phyloP scores from a whole-genome alignment of 1,139 yeast genomes.

The Pichia norvegensis region DNA sequence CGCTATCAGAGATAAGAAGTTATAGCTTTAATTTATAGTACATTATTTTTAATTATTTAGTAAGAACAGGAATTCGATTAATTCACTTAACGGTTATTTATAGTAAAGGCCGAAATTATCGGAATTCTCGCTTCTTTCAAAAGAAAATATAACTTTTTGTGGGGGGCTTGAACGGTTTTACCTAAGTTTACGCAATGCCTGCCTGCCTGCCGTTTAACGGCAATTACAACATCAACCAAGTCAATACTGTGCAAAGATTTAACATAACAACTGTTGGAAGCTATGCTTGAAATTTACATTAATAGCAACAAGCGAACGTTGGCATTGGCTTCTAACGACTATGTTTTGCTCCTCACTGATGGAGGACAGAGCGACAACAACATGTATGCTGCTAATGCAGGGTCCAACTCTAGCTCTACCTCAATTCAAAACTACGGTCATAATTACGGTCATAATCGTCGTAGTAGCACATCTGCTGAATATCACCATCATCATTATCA shows the following conservation, averaged over 20 bases:
- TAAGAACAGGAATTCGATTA: too few species aligned
- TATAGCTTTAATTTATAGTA: not conserved
- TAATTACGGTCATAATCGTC: conserved; percentile 1
- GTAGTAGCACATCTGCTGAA: not conserved
- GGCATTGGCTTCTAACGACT: conserved; percentile 41
- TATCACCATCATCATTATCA: conserved; percentile 10
- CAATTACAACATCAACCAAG: too few species aligned
- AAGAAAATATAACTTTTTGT: too few species aligned
- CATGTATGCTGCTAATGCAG: not conserved
- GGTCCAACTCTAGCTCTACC: not conserved
- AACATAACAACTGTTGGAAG: conserved; percentile 20
- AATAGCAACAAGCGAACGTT: conserved; percentile 49
- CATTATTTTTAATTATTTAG: not conserved
- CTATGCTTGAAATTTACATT: conserved; percentile 30
- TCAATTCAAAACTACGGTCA: not conserved
- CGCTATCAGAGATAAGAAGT: conserved; percentile 16
- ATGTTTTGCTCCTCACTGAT: conserved; percentile 43
- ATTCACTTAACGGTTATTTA: too few species aligned
- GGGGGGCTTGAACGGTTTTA: too few species aligned
- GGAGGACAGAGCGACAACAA: not conserved
- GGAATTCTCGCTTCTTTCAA: too few species aligned
- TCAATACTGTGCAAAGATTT: too few species aligned
- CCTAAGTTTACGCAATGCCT: too few species aligned
- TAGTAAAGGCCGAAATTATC: too few species aligned
- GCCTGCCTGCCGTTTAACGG: too few species aligned